Evolutionary conservation across 2,329 filamentous ascomycete species (phyloP).

Genomic region (Escovopsis sp.): DNA sequence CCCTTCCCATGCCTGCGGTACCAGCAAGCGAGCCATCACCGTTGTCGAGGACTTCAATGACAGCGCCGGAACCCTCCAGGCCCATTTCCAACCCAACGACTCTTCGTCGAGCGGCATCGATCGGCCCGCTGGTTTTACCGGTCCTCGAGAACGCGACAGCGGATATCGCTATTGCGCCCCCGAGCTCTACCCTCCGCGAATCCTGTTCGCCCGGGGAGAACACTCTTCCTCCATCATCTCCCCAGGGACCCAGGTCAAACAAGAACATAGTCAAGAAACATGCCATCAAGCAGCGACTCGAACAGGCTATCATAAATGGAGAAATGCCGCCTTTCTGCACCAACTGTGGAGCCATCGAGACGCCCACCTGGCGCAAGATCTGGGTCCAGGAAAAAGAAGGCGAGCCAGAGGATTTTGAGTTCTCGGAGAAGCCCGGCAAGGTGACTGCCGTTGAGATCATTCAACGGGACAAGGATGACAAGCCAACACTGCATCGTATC

Average conservation of each 20-base stretch:
- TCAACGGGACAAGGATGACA: slow-evolving; percentile 46
- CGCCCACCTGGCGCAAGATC: slow-evolving; percentile 88
- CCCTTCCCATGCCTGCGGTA: slow-evolving; percentile 21
- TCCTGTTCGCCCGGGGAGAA: slow-evolving; percentile 30
- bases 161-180: background rate
- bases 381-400: slow-evolving; percentile 67
- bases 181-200: slow-evolving; percentile 16
- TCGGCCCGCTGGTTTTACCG: slow-evolving; percentile 18
- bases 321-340: slow-evolving; percentile 78
- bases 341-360: slow-evolving; percentile 92
- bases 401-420: slow-evolving; percentile 49
- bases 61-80: slow-evolving; percentile 8
- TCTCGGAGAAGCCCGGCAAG: slow-evolving; percentile 56
- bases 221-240: slow-evolving; percentile 21
- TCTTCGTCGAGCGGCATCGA: slow-evolving; percentile 24
- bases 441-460: slow-evolving; percentile 62
- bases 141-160: slow-evolving; percentile 21
- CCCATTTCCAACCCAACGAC: slow-evolving; percentile 20
- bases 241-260: slow-evolving; percentile 36
- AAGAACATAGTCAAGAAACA: slow-evolving; percentile 51
- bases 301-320: slow-evolving; percentile 57
- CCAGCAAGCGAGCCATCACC: slow-evolving; percentile 36
- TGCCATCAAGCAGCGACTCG: slow-evolving; percentile 42
- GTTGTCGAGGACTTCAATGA: slow-evolving; percentile 18
- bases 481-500: slow-evolving; percentile 53